phyloP scores from a whole-genome alignment of 2,329 filamentous ascomycete species.

The Amauroascus niger region DNA sequence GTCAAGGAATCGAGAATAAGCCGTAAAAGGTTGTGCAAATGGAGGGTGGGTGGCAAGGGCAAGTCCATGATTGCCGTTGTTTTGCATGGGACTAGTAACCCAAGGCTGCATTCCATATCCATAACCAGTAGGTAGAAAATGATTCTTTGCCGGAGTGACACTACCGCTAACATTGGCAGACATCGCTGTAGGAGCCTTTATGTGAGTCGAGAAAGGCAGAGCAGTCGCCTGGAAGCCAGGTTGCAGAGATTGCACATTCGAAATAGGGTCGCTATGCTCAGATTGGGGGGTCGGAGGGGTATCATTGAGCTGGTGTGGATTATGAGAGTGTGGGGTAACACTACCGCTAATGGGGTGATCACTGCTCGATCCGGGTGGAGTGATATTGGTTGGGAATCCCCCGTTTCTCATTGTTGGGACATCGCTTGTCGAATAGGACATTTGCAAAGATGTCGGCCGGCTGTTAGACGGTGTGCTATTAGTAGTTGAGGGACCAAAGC shows the following conservation, averaged over 20 bases:
- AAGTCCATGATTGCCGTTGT: slow-evolving; percentile 26
- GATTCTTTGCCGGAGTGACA: slow-evolving; percentile 27
- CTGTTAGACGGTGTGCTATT: slow-evolving; percentile 24
- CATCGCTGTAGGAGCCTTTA: slow-evolving; percentile 32
- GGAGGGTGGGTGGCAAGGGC: slow-evolving; percentile 46
- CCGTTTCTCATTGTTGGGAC: slow-evolving; percentile 69
- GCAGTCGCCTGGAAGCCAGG: slow-evolving; percentile 72
- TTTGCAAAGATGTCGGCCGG: slow-evolving; percentile 49
- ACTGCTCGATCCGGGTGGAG: slow-evolving; percentile 49
- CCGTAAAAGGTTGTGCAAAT: slow-evolving; percentile 38
- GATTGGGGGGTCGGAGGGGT: slow-evolving; percentile 18
- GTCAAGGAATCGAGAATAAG: slow-evolving; percentile 51
- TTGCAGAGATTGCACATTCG: slow-evolving; percentile 51
- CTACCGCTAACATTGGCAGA: slow-evolving; percentile 21
- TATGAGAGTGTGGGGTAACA: slow-evolving; percentile 47
- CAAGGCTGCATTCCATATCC: slow-evolving; percentile 46
- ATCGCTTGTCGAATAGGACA: slow-evolving; percentile 84
- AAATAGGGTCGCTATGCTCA: slow-evolving; percentile 39
- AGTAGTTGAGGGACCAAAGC: not conserved
- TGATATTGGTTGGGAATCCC: slow-evolving; percentile 37
- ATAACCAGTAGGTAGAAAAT: slow-evolving; percentile 38
- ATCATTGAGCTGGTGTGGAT: slow-evolving; percentile 50
- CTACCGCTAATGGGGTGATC: slow-evolving; percentile 34
- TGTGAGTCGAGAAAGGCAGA: slow-evolving; percentile 62
- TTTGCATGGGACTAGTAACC: slow-evolving; percentile 41